Conservation (phyloP, 176 grass and related monocot species). For the Musa schizocarpa region DNA sequence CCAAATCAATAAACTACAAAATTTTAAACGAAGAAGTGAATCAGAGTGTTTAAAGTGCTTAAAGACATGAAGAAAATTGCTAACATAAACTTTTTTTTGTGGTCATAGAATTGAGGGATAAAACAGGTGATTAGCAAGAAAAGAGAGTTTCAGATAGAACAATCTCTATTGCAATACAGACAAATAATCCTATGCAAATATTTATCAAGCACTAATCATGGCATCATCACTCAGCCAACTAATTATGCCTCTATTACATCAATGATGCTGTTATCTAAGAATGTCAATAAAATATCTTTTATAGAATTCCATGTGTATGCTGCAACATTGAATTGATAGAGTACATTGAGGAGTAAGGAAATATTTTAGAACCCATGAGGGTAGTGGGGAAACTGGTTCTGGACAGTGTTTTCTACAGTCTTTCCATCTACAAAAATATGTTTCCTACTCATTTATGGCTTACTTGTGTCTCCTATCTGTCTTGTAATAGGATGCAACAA, state of each 20-base stretch:
- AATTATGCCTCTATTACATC: not conserved
- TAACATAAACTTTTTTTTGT: not conserved
- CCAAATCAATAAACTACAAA: conserved; percentile 56
- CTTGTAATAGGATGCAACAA: too few relatives aligned
- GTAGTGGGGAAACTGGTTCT: too few relatives aligned
- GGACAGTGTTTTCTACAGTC: too few relatives aligned
- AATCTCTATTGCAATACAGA: not conserved
- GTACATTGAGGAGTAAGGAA: not conserved
- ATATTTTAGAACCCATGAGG: not conserved
- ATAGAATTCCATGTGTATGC: not conserved
- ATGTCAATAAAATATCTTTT: too few relatives aligned
- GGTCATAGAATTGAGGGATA: not conserved
- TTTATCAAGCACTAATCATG: too few relatives aligned
- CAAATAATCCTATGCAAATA: not conserved
- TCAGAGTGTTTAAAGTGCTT: not conserved
- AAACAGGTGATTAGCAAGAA: not conserved
- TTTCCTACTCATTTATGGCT: too few relatives aligned
- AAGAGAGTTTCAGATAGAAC: not conserved
- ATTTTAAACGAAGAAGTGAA: not conserved
- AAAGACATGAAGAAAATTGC: not conserved
- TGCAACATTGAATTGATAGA: not conserved
- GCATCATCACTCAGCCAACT: not conserved
- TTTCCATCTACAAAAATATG: too few relatives aligned
- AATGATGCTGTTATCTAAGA: not conserved
- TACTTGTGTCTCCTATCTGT: too few relatives aligned